Evolutionary conservation across 768 basidiomycete genomes (phyloP).

Genomic region (Suillus subaureus): DNA sequence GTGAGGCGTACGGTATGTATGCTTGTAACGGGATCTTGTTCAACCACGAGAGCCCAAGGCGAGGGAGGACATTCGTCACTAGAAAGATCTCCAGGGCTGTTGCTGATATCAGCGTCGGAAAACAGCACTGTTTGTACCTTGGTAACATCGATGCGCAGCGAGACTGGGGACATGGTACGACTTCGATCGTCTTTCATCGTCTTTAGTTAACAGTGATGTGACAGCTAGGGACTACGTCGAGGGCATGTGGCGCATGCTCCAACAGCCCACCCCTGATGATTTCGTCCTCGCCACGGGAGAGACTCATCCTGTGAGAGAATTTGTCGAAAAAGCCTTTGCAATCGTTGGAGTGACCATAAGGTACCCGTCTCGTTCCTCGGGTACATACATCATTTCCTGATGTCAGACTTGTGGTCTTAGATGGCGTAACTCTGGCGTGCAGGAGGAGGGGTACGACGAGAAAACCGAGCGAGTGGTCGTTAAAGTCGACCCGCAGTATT

Average conservation of each 20-base stretch:
- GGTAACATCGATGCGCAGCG: constrained; percentile 94
- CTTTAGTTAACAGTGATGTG: background rate
- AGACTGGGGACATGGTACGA: constrained; percentile 95
- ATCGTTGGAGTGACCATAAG: constrained; percentile 66
- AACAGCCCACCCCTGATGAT: constrained; percentile 81
- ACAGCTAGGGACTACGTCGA: constrained; percentile 89
- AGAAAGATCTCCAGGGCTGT: constrained; percentile 92
- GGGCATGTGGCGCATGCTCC: constrained; percentile 97
- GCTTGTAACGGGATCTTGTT: constrained; percentile 97
- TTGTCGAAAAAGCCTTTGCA: constrained; percentile 85
- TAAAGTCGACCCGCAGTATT: constrained; percentile 85
- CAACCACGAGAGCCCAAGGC: constrained; percentile 96
- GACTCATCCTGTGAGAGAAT: constrained; percentile 93
- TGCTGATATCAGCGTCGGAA: constrained; percentile 88
- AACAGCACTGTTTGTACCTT: constrained; percentile 88
- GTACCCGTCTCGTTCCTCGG: constrained; percentile 38
- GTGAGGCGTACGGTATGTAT: constrained; percentile 96
- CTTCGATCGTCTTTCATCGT: background rate
- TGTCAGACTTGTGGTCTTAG: constrained; percentile 35
- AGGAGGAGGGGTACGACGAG: constrained; percentile 76
- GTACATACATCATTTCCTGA: background rate
- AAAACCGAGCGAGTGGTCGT: constrained; percentile 75
- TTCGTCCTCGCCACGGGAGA: constrained; percentile 96
- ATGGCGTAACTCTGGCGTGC: constrained; percentile 74
- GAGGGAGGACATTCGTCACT: constrained; percentile 95